Conservation (phyloP, 768 basidiomycete genomes). For the Mycena pura region DNA sequence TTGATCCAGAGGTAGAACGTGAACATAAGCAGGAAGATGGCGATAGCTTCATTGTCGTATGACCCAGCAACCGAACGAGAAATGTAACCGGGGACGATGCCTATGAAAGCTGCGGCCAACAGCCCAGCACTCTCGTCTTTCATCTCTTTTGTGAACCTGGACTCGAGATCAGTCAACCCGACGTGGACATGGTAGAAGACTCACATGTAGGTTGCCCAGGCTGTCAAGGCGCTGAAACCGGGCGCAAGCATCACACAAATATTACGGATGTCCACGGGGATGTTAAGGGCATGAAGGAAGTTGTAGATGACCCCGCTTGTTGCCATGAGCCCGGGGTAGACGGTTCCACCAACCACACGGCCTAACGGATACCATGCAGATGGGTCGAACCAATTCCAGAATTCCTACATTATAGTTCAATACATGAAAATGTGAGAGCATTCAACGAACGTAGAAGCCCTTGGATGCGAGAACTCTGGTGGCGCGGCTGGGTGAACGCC, state of each 20-base stretch:
- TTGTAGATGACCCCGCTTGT: slow-evolving; percentile 98
- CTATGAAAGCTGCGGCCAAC: slow-evolving; percentile 97
- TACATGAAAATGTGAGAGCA: background rate
- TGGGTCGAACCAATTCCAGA: slow-evolving; percentile 99
- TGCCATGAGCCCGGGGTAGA: slow-evolving; percentile 98
- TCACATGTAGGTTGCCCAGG: slow-evolving; percentile 95
- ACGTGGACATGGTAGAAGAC: slow-evolving; percentile 31
- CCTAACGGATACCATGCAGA: slow-evolving; percentile 99
- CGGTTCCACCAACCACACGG: slow-evolving; percentile 96
- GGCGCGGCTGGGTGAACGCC: slow-evolving; percentile 70
- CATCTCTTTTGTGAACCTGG: slow-evolving; percentile 95
- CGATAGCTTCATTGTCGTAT: slow-evolving; percentile 99
- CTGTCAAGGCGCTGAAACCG: slow-evolving; percentile 95
- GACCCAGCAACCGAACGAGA: slow-evolving; percentile 99
- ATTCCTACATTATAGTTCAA: slow-evolving; percentile 66
- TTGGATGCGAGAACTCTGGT: slow-evolving; percentile 89
- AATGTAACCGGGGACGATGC: slow-evolving; percentile 97
- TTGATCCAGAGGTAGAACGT: slow-evolving; percentile 98
- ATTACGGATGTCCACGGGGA: slow-evolving; percentile 97
- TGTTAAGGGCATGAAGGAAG: slow-evolving; percentile 82
- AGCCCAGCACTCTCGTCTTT: slow-evolving; percentile 94
- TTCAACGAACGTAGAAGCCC: slow-evolving; percentile 87
- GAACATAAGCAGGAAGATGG: slow-evolving; percentile 99
- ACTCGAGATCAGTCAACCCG: background rate
- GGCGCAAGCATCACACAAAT: slow-evolving; percentile 97